A percentile compares a stretch with the other conserved stretches of the same genome.
Conservation (phyloP, 768 basidiomycete species). For the Psilocybe azurescens region DNA sequence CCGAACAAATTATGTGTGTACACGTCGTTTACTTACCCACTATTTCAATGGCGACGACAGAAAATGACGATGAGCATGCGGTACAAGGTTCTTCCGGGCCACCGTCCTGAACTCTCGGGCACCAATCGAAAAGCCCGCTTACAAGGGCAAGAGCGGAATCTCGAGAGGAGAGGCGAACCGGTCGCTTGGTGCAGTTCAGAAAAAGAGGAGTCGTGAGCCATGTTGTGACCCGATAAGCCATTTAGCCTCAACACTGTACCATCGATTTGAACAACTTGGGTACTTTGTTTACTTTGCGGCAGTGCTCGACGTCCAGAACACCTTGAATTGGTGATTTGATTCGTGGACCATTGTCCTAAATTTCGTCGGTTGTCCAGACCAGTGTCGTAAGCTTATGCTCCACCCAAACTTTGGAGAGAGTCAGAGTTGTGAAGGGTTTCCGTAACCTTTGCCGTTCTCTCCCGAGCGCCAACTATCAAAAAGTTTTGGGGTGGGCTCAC, state of each 20-base stretch:
- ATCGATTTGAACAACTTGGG: constrained; percentile 7
- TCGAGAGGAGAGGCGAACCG: constrained; percentile 8
- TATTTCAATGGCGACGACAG: constrained; percentile 6
- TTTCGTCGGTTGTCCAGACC: neutral
- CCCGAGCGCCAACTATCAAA: neutral
- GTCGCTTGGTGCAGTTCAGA: constrained; percentile 8
- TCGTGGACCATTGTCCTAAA: neutral
- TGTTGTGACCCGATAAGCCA: constrained; percentile 13
- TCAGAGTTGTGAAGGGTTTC: neutral
- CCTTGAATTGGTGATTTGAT: neutral
- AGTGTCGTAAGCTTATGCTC: neutral
- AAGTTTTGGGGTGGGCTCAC: constrained; percentile 14
- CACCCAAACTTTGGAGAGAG: neutral
- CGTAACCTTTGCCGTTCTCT: neutral
- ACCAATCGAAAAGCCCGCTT: constrained; percentile 8
- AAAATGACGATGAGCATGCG: constrained; percentile 10
- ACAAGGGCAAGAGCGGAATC: constrained; percentile 6
- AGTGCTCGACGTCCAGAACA: constrained; percentile 3
- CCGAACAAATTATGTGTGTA: constrained; percentile 14
- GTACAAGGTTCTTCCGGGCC: constrained; percentile 17
- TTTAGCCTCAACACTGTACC: constrained; percentile 7
- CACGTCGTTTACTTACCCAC: constrained; percentile 4
- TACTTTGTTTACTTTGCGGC: neutral
- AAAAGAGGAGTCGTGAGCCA: neutral
- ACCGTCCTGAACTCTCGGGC: constrained; percentile 12